Percentiles rank a stretch among this genome's conserved stretches.
Conservation (phyloP, 2,329 filamentous ascomycete species). For the Colletotrichum paranaense region DNA sequence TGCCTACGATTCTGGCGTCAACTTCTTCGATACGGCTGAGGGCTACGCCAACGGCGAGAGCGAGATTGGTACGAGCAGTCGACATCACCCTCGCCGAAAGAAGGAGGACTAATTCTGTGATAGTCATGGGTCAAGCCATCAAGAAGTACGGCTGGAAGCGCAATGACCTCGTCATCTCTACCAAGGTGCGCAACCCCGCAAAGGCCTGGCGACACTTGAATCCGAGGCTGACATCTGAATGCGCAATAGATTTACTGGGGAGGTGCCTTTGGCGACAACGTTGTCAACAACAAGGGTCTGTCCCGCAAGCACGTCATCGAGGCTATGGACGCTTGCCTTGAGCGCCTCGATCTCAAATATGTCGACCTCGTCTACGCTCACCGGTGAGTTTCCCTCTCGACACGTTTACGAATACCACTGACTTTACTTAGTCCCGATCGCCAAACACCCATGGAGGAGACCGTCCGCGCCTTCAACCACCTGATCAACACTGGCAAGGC, state of each 20-base stretch:
- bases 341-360: constrained; percentile 67
- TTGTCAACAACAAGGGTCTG: constrained; percentile 75
- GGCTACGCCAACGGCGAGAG: constrained; percentile 69
- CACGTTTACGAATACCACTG: background rate
- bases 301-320: constrained; percentile 78
- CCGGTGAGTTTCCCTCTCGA: constrained; percentile 46
- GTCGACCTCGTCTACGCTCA: constrained; percentile 79
- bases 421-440: constrained; percentile 61
- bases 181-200: constrained; percentile 56
- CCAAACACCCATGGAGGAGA: constrained; percentile 77
- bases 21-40: constrained; percentile 73
- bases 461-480: constrained; percentile 77
- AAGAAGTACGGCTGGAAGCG: constrained; percentile 70
- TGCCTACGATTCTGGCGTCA: constrained; percentile 69
- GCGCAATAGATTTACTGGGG: constrained; percentile 71
- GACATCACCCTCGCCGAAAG: accelerated
- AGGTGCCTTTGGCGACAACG: constrained; percentile 66
- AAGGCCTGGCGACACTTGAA: background rate
- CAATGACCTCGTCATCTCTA: constrained; percentile 70
- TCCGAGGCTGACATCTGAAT: background rate
- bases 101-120: background rate
- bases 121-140: constrained; percentile 70
- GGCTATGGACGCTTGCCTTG: constrained; percentile 69
- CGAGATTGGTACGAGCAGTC: constrained; percentile 54
- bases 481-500: constrained; percentile 75